phyloP scores from a whole-genome alignment of 2,329 filamentous ascomycete genomes.

The Scolecobasidium constrictum region DNA sequence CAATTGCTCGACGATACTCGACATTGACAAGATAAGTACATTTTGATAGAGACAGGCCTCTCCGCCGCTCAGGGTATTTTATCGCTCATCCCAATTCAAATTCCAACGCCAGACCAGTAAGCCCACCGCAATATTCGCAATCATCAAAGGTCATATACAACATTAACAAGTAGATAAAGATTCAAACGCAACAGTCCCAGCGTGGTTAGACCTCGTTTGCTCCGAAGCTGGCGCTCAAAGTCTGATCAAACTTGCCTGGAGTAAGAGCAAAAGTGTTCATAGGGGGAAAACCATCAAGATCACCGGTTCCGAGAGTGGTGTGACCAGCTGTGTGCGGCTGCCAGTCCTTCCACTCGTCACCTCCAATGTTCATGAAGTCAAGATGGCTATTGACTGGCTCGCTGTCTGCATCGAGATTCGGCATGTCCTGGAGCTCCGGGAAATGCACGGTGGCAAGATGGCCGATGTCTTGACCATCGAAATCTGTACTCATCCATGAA shows the following conservation, averaged over 20 bases:
- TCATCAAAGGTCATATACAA: too few relatives aligned
- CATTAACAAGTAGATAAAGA: not conserved
- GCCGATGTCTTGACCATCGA: slow-evolving; percentile 8
- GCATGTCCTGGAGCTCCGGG: slow-evolving; percentile 17
- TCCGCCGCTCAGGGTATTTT: too few relatives aligned
- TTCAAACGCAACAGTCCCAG: too few relatives aligned
- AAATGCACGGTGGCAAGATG: slow-evolving; percentile 21
- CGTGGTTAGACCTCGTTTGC: too few relatives aligned
- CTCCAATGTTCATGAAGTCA: slow-evolving; percentile 20
- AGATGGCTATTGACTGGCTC: slow-evolving; percentile 13
- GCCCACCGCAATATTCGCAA: too few relatives aligned
- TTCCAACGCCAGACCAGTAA: too few relatives aligned
- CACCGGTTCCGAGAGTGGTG: not conserved
- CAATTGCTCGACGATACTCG: too few relatives aligned
- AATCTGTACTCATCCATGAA: slow-evolving; percentile 20
- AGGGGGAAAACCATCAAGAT: slow-evolving; percentile 5
- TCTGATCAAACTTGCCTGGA: slow-evolving; percentile 7
- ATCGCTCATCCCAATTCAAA: too few relatives aligned
- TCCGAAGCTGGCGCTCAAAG: not conserved
- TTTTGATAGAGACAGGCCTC: too few relatives aligned
- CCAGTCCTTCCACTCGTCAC: slow-evolving; percentile 16
- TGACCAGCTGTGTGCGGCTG: slow-evolving; percentile 6
- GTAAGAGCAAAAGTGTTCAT: slow-evolving; percentile 1
- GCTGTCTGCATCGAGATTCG: slow-evolving; percentile 11
- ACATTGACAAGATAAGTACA: too few relatives aligned